Evolutionary conservation across 163 green algal genomes (phyloP), one percentile per base, ranked within the genome.

Genomic region (Coccomyxa subellipsoidea): DNA sequence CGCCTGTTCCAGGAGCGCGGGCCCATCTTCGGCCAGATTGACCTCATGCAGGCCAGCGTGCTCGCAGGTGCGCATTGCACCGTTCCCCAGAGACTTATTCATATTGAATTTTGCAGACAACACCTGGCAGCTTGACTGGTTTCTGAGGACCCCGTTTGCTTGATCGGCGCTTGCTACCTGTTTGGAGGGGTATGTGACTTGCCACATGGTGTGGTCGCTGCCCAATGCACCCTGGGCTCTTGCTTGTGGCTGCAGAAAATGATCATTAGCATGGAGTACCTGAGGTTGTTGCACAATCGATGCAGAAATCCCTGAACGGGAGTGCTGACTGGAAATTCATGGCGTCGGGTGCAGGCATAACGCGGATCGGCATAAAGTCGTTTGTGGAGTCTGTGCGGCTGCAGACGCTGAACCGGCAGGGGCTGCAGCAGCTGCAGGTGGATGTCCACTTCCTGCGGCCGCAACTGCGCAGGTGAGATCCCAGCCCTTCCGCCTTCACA

Each of bases 371-470:
- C 23, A 85, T 97, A 37, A 93, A 93, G 79, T 90, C 88, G 0
- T 71, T 95, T 76, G 89, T 95, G 69, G 91, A 95, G 80, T 89
- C 82, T 69, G 87, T 96, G 35, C 83, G 92, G n/a, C 86, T 92
- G 69, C 87, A 93, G 83, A 87, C 80, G 27, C 86, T 96, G n/a
- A 82, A 84, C 8, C 80, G 87, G 34, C 84, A 78, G 7, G 87
- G 72, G n/a, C 86, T 93, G 73, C 89, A 92, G 82, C 94, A 96
- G 89, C 83, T 97, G 69, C 94, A 98, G 85, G 85, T 98, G 66
- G 94, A 98, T 85, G 88, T 90, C n/a, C 88, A 94, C 77, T 95
- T 92, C 85, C 83, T 98, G 78, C 83, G 92, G 0, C 90, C 88
- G 0, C 77, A 80, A 35, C 85, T 98, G 82, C 80, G 85, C n/a